These are phyloP conservation scores for Alternaria sp. DNA, from an alignment of 2,329 filamentous ascomycete species.

Conservation along the genomic window DNA sequence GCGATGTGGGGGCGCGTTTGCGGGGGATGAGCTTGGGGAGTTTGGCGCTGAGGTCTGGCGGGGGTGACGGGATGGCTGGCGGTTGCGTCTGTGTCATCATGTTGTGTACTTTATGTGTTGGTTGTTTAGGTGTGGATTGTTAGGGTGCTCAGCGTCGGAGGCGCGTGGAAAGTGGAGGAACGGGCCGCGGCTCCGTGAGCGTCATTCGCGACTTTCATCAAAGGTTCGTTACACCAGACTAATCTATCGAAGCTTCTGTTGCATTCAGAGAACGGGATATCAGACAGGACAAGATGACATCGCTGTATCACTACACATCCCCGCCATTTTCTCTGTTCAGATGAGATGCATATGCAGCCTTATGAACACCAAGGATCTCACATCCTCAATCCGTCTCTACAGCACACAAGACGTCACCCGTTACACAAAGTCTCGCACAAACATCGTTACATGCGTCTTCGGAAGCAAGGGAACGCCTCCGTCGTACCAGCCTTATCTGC, in stretches of 20 bases:
- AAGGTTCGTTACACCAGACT: neutral
- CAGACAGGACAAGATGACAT: neutral
- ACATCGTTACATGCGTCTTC: neutral
- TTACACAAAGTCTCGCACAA: neutral
- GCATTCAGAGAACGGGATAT: neutral
- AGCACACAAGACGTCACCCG: neutral
- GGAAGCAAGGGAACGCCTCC: neutral
- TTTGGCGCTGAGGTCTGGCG: slow-evolving; percentile 33
- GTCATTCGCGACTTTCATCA: neutral
- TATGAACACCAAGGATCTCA: neutral
- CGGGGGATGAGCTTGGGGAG: slow-evolving; percentile 47
- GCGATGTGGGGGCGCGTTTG: slow-evolving; percentile 29
- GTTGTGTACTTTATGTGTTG: neutral
- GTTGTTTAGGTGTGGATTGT: neutral
- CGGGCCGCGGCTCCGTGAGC: neutral
- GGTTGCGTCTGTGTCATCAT: slow-evolving; percentile 23
- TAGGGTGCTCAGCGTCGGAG: neutral
- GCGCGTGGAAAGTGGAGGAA: slow-evolving; percentile 2
- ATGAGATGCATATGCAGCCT: neutral
- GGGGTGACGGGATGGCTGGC: slow-evolving; percentile 11
- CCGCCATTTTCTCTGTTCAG: neutral
- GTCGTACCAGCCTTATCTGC: neutral
- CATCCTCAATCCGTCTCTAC: neutral
- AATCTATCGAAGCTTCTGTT: neutral
- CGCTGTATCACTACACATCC: neutral